Conservation (phyloP, 257 asterid species). For the Knoxia roxburghii region DNA sequence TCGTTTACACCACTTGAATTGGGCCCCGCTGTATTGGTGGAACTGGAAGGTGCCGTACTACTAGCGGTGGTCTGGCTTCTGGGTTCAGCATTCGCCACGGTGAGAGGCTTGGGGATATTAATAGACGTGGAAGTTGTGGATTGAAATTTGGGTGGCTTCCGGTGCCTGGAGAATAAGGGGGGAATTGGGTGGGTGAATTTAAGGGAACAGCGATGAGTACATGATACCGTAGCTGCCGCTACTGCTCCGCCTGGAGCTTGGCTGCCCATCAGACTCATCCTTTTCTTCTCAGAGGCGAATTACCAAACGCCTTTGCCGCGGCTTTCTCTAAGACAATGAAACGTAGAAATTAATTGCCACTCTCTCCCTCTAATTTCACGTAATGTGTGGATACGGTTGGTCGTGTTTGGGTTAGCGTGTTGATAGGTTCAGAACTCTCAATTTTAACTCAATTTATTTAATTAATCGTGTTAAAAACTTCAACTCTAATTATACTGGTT, state of each 20-base stretch:
- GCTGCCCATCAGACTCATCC: constrained; percentile 44
- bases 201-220: constrained; percentile 56
- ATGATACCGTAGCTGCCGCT: constrained; percentile 32
- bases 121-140: constrained; percentile 22
- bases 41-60: constrained; percentile 27
- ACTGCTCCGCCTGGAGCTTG: constrained; percentile 44
- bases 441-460: too few species aligned
- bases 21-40: constrained; percentile 18
- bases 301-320: not conserved
- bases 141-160: constrained; percentile 27
- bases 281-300: not conserved
- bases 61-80: constrained; percentile 25
- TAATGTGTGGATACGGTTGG: too few species aligned
- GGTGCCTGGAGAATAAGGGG: constrained; percentile 59
- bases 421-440: too few species aligned
- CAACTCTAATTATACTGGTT: too few species aligned
- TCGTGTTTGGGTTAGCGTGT: too few species aligned
- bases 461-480: too few species aligned
- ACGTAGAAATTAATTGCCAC: not conserved
- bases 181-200: constrained; percentile 53
- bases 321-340: not conserved
- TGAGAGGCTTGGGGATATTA: constrained; percentile 32
- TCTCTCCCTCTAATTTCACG: too few species aligned
- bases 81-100: constrained; percentile 36
- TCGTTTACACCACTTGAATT: constrained; percentile 11